phyloP scores from a whole-genome alignment of 2,329 filamentous ascomycete species.

The Neonectria coccinea region DNA sequence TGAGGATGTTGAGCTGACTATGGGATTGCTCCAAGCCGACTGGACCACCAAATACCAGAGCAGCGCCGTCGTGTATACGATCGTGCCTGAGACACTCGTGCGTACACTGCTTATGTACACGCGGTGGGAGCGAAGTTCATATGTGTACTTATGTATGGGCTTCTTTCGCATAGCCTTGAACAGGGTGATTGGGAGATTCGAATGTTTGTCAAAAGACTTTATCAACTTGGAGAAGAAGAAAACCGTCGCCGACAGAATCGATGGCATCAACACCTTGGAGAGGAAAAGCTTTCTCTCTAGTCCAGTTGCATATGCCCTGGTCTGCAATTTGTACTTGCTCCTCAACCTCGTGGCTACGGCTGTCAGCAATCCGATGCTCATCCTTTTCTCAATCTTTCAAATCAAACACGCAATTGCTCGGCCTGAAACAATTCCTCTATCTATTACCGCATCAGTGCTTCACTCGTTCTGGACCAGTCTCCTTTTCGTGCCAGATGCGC shows the following conservation, averaged over 20 bases:
- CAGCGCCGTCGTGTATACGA: neutral
- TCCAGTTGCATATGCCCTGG: neutral
- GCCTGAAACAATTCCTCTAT: neutral
- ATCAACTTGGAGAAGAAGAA: neutral
- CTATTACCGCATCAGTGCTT: neutral
- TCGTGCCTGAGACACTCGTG: constrained; percentile 2
- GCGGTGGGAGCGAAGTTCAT: constrained; percentile 14
- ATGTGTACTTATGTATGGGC: constrained; percentile 13
- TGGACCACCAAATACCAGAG: neutral
- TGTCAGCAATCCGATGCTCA: neutral
- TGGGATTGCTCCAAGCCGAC: neutral
- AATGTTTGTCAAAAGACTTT: neutral
- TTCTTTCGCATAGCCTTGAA: constrained; percentile 10
- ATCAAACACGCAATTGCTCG: neutral
- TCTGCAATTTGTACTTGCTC: neutral
- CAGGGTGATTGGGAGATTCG: neutral
- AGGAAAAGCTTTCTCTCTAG: neutral
- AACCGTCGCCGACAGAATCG: neutral
- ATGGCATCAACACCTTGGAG: neutral
- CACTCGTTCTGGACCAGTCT: neutral
- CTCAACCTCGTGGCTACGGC: neutral
- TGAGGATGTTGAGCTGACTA: neutral
- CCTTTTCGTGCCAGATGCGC: neutral
- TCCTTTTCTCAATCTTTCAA: neutral
- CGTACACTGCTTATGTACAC: constrained; percentile 15